phyloP scores from a whole-genome alignment of 73 alveolate genomes.

The Symbiodinium pilosum region DNA sequence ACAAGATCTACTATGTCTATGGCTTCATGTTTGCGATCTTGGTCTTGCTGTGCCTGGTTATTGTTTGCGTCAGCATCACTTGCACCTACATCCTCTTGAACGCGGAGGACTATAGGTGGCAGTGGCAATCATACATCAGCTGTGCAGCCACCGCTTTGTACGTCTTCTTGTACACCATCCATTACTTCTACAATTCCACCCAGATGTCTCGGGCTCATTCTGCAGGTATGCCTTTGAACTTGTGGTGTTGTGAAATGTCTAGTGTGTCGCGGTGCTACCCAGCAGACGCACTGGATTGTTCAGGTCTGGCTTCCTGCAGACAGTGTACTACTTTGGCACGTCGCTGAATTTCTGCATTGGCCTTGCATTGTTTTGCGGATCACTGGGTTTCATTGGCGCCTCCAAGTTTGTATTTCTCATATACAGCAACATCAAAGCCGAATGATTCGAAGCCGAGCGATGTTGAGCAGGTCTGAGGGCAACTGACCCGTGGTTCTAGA shows the following conservation, averaged over 20 bases:
- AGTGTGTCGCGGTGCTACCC: too few species aligned
- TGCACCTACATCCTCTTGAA: slow-evolving; percentile 90
- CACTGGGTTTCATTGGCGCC: slow-evolving; percentile 86
- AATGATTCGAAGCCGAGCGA: slow-evolving; percentile 49
- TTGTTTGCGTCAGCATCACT: slow-evolving; percentile 87
- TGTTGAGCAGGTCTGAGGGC: slow-evolving; percentile 17
- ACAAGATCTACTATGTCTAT: slow-evolving; percentile 95
- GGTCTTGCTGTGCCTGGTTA: slow-evolving; percentile 43
- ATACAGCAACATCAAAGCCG: slow-evolving; percentile 93
- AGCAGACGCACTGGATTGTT: not conserved
- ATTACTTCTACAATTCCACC: slow-evolving; percentile 82
- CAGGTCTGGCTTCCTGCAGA: slow-evolving; percentile 88
- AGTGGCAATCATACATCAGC: slow-evolving; percentile 85
- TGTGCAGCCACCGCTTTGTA: slow-evolving; percentile 87
- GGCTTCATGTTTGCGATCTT: slow-evolving; percentile 94
- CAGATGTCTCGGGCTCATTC: slow-evolving; percentile 36
- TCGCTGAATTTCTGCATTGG: slow-evolving; percentile 89
- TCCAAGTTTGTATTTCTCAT: slow-evolving; percentile 77
- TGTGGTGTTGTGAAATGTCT: too few species aligned
- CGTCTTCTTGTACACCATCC: slow-evolving; percentile 77
- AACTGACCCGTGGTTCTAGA: not conserved
- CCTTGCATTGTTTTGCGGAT: slow-evolving; percentile 67
- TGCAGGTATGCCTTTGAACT: too few species aligned
- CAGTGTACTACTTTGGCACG: slow-evolving; percentile 80
- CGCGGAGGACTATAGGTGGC: slow-evolving; percentile 95